Conservation (phyloP, 1,139 yeast species). For the Kodamaea anthophila region DNA sequence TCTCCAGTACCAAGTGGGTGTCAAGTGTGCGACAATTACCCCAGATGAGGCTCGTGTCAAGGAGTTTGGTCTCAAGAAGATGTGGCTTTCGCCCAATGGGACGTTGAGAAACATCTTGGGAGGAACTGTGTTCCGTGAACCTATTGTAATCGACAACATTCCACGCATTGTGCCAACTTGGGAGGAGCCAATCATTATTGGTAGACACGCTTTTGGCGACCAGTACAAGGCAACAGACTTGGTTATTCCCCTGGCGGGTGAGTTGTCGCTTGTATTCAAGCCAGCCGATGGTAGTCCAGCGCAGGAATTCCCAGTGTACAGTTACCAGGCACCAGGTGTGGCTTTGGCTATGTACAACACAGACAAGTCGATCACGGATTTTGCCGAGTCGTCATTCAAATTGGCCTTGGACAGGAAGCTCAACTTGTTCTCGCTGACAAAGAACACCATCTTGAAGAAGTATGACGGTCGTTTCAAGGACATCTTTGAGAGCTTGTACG, state of each 20-base stretch:
- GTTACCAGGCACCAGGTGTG: slow-evolving; percentile 63
- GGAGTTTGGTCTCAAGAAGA: slow-evolving; percentile 67
- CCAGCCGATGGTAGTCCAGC: slow-evolving; percentile 53
- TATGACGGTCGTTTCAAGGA: slow-evolving; percentile 82
- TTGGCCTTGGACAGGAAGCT: slow-evolving; percentile 61
- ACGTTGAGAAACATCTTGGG: slow-evolving; percentile 76
- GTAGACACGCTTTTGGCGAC: slow-evolving; percentile 84
- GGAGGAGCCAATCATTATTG: slow-evolving; percentile 78
- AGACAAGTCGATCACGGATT: slow-evolving; percentile 70
- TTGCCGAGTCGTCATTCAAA: slow-evolving; percentile 75
- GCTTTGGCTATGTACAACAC: slow-evolving; percentile 82
- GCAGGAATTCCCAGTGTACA: slow-evolving; percentile 47
- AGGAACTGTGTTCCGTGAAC: slow-evolving; percentile 82
- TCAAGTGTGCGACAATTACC: slow-evolving; percentile 82
- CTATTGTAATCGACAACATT: slow-evolving; percentile 69
- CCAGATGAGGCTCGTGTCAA: slow-evolving; percentile 80
- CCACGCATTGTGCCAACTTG: slow-evolving; percentile 75
- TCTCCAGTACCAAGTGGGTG: slow-evolving; percentile 70
- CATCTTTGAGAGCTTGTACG: slow-evolving; percentile 64
- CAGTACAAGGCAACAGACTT: slow-evolving; percentile 79
- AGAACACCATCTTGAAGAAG: slow-evolving; percentile 74
- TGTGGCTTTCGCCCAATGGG: slow-evolving; percentile 87
- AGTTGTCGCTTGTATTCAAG: slow-evolving; percentile 57
- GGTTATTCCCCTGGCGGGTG: slow-evolving; percentile 63
- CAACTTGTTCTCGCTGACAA: slow-evolving; percentile 67